Evolutionary conservation across 169 alveolate genomes (phyloP).

Genomic region (Plasmodium gaboni): DNA sequence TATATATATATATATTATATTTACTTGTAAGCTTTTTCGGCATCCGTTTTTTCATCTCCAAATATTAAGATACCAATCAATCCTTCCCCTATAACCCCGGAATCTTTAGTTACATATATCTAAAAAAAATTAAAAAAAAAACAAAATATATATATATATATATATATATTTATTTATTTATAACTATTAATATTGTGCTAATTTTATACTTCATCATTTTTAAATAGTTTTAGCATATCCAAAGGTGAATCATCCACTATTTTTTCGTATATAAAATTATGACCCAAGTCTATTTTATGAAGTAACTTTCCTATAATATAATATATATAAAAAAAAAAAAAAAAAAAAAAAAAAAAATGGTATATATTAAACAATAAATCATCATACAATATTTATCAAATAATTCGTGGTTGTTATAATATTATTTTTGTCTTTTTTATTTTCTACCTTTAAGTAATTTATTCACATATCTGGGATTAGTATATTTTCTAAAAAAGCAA

Average conservation of each 20-base stretch:
- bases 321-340: neutral
- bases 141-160: neutral
- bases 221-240: conserved; percentile 38
- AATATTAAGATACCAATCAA: conserved; percentile 48
- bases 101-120: conserved; percentile 50
- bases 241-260: conserved; percentile 32
- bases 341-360: neutral
- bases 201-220: conserved; percentile 32
- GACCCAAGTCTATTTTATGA: neutral
- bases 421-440: neutral
- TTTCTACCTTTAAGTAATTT: conserved; percentile 22
- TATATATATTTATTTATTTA: neutral
- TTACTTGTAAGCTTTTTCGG: conserved; percentile 49
- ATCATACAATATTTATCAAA: no score
- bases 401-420: no score
- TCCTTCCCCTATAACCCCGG: conserved; percentile 18
- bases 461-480: conserved; percentile 31
- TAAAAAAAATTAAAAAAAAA: conserved; percentile 1
- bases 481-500: conserved; percentile 22
- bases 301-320: conserved; percentile 11
- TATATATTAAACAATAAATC: neutral
- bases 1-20: no score
- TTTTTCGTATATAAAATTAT: conserved; percentile 27
- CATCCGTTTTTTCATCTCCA: conserved; percentile 63
- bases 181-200: neutral